These are phyloP conservation scores for Alternaria panax DNA, from an alignment of 2,329 filamentous ascomycete genomes.

Conservation along the genomic window DNA sequence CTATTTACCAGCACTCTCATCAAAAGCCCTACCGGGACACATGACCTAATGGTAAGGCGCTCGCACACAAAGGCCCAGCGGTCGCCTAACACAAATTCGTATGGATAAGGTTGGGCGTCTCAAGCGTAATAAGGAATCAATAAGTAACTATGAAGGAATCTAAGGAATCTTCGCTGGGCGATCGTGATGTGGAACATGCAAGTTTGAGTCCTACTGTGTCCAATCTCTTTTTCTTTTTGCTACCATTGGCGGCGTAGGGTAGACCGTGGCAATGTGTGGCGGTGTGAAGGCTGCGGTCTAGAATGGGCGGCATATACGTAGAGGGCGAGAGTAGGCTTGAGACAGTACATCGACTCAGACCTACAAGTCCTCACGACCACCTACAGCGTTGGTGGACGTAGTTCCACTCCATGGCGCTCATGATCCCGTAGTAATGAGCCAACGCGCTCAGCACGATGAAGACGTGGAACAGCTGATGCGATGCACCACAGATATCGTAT, in stretches of 20 bases:
- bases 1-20: neutral
- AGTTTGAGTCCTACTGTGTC: neutral
- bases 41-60: neutral
- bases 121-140: no score
- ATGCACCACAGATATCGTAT: conserved; percentile 85
- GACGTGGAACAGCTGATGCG: conserved; percentile 94
- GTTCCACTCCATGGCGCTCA: conserved; percentile 14
- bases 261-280: no score
- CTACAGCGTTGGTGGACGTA: conserved; percentile 10
- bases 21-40: neutral
- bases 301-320: neutral
- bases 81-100: neutral
- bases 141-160: no score
- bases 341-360: neutral
- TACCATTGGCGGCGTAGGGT: neutral
- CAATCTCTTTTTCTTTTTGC: neutral
- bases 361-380: neutral
- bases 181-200: neutral
- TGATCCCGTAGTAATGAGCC: conserved; percentile 4
- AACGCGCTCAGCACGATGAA: conserved; percentile 79
- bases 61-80: neutral
- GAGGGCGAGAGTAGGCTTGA: neutral
- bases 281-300: neutral
- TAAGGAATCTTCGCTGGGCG: neutral
- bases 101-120: neutral